phyloP scores from a whole-genome alignment of 345 rosid genomes.

The Eucalyptus tenuipes region DNA sequence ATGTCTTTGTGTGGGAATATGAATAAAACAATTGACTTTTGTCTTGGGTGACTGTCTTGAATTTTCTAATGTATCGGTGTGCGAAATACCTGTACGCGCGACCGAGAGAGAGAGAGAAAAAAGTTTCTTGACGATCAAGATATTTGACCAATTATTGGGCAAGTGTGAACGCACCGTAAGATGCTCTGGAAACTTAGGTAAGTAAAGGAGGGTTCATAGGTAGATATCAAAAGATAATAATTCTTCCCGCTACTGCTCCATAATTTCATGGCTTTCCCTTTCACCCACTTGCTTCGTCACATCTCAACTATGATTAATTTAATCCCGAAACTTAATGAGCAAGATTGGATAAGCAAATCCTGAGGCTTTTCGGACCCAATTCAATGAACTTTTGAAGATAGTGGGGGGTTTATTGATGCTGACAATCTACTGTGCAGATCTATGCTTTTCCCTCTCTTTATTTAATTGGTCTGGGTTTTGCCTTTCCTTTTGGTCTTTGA shows the following conservation, averaged over 20 bases:
- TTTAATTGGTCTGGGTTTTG: neutral
- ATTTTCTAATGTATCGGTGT: neutral
- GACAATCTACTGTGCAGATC: neutral
- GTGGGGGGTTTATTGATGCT: neutral
- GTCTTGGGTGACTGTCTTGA: neutral
- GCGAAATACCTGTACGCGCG: neutral
- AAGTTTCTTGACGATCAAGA: neutral
- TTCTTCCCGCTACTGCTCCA: neutral
- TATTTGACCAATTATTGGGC: neutral
- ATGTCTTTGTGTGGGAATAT: neutral
- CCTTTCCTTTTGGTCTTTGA: neutral
- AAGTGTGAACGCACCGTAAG: neutral
- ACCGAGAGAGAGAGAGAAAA: neutral
- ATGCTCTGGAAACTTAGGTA: neutral
- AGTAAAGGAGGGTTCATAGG: neutral
- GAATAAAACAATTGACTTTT: neutral
- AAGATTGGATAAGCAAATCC: neutral
- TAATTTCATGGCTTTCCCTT: neutral
- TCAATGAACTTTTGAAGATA: neutral
- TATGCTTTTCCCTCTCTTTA: neutral
- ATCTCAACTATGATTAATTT: neutral
- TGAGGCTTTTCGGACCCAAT: neutral
- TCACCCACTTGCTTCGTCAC: neutral
- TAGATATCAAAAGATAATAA: neutral
- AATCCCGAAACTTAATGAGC: neutral